Percentiles rank a stretch among this genome's conserved stretches.
Conservation (phyloP, 352 stramenopile species). For the Pythium phragmiticola region DNA sequence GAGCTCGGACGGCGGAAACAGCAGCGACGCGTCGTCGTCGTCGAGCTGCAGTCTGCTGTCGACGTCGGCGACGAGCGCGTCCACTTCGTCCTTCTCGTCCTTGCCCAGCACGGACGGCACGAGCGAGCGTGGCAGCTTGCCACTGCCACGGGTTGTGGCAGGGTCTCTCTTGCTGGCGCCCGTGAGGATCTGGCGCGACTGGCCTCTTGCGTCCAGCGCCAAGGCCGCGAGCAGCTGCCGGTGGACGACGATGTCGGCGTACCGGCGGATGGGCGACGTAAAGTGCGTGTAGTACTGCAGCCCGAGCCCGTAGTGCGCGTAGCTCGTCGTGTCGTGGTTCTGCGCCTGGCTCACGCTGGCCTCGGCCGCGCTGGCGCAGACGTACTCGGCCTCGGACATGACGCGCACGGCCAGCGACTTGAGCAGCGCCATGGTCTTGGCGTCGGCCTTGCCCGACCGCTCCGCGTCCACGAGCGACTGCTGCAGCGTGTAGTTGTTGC, state of each 20-base stretch:
- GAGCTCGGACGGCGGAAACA: constrained; percentile 65
- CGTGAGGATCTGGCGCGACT: neutral
- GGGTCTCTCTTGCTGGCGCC: constrained; percentile 1
- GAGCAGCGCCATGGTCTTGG: constrained; percentile 85
- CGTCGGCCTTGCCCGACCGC: constrained; percentile 55
- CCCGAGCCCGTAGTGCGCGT: constrained; percentile 87
- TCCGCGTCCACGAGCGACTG: constrained; percentile 65
- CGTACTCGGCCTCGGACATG: constrained; percentile 95
- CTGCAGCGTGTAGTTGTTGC: constrained; percentile 83
- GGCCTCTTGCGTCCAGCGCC: constrained; percentile 15
- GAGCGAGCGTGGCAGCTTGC: constrained; percentile 43
- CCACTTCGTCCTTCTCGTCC: constrained; percentile 40
- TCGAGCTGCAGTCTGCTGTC: constrained; percentile 56
- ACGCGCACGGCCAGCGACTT: constrained; percentile 92
- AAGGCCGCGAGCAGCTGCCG: constrained; percentile 79
- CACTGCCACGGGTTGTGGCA: constrained; percentile 14
- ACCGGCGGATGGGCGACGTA: constrained; percentile 90
- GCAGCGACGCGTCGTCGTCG: constrained; percentile 12
- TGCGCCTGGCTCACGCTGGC: constrained; percentile 23
- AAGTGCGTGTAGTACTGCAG: constrained; percentile 92
- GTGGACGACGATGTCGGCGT: constrained; percentile 91
- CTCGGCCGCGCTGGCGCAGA: constrained; percentile 74
- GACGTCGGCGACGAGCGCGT: constrained; percentile 63
- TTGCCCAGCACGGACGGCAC: constrained; percentile 50
- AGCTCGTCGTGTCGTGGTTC: constrained; percentile 55